Evolutionary conservation across 345 rosid species (phyloP).

Genomic region (Pistacia atlantica): DNA sequence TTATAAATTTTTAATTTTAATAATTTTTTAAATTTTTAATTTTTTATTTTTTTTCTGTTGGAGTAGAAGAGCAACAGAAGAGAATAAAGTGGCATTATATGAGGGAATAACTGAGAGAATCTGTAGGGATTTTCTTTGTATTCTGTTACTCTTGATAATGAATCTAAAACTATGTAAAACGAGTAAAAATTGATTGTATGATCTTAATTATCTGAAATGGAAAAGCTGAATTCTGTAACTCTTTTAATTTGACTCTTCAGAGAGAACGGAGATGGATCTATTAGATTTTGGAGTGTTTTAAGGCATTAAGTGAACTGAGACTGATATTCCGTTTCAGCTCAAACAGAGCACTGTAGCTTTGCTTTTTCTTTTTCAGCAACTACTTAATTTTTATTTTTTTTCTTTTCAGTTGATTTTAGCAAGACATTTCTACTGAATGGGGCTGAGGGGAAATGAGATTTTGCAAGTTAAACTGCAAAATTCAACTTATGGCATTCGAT

Average conservation of each 20-base stretch:
- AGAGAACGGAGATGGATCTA: slow-evolving; percentile 20
- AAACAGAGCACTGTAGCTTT: background rate
- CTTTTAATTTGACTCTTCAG: background rate
- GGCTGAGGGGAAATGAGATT: slow-evolving; percentile 6
- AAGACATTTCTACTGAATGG: slow-evolving; percentile 17
- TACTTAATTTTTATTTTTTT: background rate
- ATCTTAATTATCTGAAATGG: background rate
- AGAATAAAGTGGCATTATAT: slow-evolving; percentile 45
- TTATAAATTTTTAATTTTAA: background rate
- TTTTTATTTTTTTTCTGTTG: slow-evolving; percentile 8
- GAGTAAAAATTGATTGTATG: background rate
- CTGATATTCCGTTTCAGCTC: slow-evolving; percentile 11
- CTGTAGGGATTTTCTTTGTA: slow-evolving; percentile 33
- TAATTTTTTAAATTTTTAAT: background rate
- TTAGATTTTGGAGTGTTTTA: background rate
- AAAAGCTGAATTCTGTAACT: background rate
- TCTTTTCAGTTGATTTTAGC: background rate
- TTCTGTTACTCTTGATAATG: background rate
- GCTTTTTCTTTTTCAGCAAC: background rate
- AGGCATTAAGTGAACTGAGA: slow-evolving; percentile 1
- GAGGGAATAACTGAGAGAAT: slow-evolving; percentile 35
- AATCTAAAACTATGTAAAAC: slow-evolving; percentile 7
- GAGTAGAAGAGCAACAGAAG: slow-evolving; percentile 31
- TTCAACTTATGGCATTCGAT: background rate
- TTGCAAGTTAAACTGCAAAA: slow-evolving; percentile 9